Percentiles rank a stretch among this genome's conserved stretches.
Evolutionary conservation across 345 rosid genomes (phyloP).

Genomic region (Eutrema yunnanense): DNA sequence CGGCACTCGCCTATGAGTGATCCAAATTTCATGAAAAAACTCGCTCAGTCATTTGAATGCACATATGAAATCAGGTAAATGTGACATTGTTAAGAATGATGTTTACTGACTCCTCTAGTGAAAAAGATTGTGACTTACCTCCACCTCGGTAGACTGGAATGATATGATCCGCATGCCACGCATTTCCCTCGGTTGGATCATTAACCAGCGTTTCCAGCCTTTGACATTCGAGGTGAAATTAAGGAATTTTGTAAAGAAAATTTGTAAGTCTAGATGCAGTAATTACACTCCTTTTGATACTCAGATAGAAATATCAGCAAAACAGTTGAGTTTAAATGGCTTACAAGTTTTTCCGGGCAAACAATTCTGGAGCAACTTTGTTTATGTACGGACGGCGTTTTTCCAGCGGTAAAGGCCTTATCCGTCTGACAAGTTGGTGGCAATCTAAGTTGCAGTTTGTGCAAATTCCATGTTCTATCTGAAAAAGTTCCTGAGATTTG

Average conservation of each 20-base stretch:
- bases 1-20: slow-evolving; percentile 66
- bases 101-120: not conserved
- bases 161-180: slow-evolving; percentile 96
- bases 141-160: slow-evolving; percentile 90
- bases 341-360: slow-evolving; percentile 59
- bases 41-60: not conserved
- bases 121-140: slow-evolving; percentile 39
- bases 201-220: slow-evolving; percentile 75
- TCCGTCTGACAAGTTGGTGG: slow-evolving; percentile 65
- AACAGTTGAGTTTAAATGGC: slow-evolving; percentile 17
- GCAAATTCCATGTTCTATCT: slow-evolving; percentile 79
- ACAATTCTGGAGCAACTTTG: slow-evolving; percentile 65
- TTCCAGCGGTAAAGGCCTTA: slow-evolving; percentile 65
- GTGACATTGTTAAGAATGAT: not conserved
- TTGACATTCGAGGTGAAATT: not conserved
- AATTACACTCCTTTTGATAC: not conserved
- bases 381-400: slow-evolving; percentile 49
- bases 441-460: slow-evolving; percentile 80
- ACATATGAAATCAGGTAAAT: not conserved
- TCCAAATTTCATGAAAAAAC: not conserved
- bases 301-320: not conserved
- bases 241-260: not conserved
- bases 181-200: slow-evolving; percentile 79
- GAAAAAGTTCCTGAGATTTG: slow-evolving; percentile 74
- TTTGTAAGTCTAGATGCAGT: not conserved